phyloP scores from a whole-genome alignment of 2,329 filamentous ascomycete genomes.

The Grosmannia penicillata region DNA sequence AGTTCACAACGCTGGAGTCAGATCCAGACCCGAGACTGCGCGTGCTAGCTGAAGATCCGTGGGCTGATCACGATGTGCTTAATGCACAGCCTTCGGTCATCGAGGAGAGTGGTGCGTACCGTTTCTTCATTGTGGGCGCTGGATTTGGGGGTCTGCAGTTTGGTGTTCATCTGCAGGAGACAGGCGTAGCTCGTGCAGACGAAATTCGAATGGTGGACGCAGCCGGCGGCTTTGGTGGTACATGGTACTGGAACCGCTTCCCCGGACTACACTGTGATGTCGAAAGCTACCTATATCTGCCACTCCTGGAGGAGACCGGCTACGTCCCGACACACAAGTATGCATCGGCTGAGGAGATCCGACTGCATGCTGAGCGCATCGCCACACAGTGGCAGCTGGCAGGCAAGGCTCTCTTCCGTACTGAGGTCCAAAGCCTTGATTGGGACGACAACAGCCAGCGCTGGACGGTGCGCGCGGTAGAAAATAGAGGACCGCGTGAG shows the following conservation, averaged over 20 bases:
- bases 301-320: constrained; percentile 42
- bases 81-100: constrained; percentile 13
- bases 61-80: constrained; percentile 18
- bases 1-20: constrained; percentile 17
- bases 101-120: constrained; percentile 14
- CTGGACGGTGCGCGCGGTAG: constrained; percentile 14
- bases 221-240: constrained; percentile 31
- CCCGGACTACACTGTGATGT: constrained; percentile 40
- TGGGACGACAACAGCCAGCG: constrained; percentile 24
- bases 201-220: constrained; percentile 26
- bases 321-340: constrained; percentile 39
- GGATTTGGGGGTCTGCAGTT: constrained; percentile 20
- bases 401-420: constrained; percentile 30
- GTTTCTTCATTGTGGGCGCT: constrained; percentile 20
- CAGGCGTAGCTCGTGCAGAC: constrained; percentile 16
- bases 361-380: constrained; percentile 28
- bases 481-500: constrained; percentile 5
- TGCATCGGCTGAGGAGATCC: constrained; percentile 22
- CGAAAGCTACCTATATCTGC: constrained; percentile 45
- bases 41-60: constrained; percentile 20
- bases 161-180: constrained; percentile 19
- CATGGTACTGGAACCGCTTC: constrained; percentile 38
- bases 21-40: constrained; percentile 11
- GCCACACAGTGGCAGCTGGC: constrained; percentile 27
- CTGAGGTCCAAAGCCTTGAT: constrained; percentile 19